Evolutionary conservation across 148 eudicot species (phyloP), one percentile per base, ranked within the genome.

Genomic region (Agrostemma githago): DNA sequence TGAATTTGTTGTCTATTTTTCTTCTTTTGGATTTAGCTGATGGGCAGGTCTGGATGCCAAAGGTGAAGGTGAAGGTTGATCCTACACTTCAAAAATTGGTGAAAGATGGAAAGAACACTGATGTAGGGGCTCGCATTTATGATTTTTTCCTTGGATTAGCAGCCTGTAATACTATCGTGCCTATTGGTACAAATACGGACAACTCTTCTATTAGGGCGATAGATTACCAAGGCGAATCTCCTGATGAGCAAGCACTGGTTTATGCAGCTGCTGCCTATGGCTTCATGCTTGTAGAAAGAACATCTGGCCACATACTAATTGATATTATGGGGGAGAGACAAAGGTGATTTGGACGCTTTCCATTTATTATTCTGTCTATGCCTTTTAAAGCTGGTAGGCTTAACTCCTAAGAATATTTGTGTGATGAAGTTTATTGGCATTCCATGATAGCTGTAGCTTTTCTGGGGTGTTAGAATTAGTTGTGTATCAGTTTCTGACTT

Each of bases 221-320:
- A 79, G 99, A 96, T 74, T 96, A 96, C 79, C 99, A 96, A 66
- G 99, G 97, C 26, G 99, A 96, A 79, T 96, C 99, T 74, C 99
- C 99, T 20, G 99, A 96, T 84, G 99, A 96, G 82, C 99, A 96
- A 82, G 97, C 99, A 62, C 76, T 96, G 85, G 99, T 89, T 75
- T 96, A 85, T 86, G 97, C 99, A 73, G 99, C 99, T 73, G 99
- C 99, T 71, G 86, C 97, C 15, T 89, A 96, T 79, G 99, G 99
- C 61, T 92, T 86, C 79, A 83, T 87, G 89, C 97, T 96, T 44
- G 74, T 92, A 38, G 97, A 96, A 79, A 82, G 99, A 81, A 90
- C 96, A 76, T 92, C 99, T 8, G 97, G 97, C 81, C 94, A 96
- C 84, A 92, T 96, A 79, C 82, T 90, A 62, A 90, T 96, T 74